A percentile compares a stretch with the other conserved stretches of the same genome.
Evolutionary conservation across 140 eudicot genomes (phyloP).

Genomic region (Stevia rebaudiana): DNA sequence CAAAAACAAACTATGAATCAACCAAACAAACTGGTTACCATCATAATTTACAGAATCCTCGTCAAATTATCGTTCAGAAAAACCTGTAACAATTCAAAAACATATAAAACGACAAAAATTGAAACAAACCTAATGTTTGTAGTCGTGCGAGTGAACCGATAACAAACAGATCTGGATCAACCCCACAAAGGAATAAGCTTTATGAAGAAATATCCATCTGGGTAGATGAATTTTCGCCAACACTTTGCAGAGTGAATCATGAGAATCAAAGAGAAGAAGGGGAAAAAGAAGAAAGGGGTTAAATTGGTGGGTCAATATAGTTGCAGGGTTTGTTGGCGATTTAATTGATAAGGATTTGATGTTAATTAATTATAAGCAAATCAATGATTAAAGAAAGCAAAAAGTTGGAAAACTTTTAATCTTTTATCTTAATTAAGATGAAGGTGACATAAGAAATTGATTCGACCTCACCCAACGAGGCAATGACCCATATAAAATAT

Average conservation of each 20-base stretch:
- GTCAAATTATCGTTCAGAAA: background rate
- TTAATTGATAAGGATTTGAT: constrained; percentile 32
- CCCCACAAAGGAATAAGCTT: constrained; percentile 22
- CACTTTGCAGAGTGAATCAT: constrained; percentile 45
- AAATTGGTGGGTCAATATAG: constrained; percentile 31
- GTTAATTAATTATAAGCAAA: constrained; percentile 10
- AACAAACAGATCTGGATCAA: constrained; percentile 52
- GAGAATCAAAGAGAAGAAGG: constrained; percentile 22
- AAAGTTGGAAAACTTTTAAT: constrained; percentile 21
- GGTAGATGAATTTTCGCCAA: constrained; percentile 24
- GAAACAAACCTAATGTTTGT: constrained; percentile 31
- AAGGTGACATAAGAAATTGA: constrained; percentile 10
- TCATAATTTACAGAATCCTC: background rate
- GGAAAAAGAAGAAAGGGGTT: constrained; percentile 20
- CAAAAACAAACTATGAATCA: constrained; percentile 1
- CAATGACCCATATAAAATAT: background rate
- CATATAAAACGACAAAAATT: constrained; percentile 16
- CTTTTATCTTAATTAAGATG: constrained; percentile 13
- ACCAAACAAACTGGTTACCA: background rate
- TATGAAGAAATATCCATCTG: constrained; percentile 23
- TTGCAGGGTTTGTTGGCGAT: constrained; percentile 40
- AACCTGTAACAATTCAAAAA: constrained; percentile 1
- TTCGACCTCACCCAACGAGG: constrained; percentile 11
- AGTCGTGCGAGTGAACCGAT: constrained; percentile 25
- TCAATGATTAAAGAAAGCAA: constrained; percentile 22